These are phyloP conservation scores for Lepraria neglecta DNA, from an alignment of 495 filamentous ascomycete genomes.

Conservation along the genomic window DNA sequence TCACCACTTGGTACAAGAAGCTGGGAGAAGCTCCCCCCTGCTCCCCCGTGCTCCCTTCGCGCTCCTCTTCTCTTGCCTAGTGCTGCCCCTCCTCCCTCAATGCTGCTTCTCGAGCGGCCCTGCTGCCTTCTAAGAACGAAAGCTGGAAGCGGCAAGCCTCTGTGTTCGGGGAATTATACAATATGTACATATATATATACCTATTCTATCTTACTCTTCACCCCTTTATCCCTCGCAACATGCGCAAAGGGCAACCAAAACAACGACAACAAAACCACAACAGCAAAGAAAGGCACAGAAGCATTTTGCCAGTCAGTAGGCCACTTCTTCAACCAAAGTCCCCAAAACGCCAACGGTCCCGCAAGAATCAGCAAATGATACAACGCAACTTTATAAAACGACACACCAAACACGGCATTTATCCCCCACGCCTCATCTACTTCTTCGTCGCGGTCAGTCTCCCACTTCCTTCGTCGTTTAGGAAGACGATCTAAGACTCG, in stretches of 20 bases:
- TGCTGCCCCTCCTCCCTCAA: too few relatives aligned
- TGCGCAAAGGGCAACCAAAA: not conserved
- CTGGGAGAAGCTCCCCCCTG: too few relatives aligned
- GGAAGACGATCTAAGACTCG: slow-evolving; percentile 7
- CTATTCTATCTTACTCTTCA: too few relatives aligned
- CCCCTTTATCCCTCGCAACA: too few relatives aligned
- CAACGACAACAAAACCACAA: not conserved
- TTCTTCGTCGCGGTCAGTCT: not conserved
- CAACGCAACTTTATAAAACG: not conserved
- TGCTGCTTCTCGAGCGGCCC: too few relatives aligned
- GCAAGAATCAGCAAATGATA: slow-evolving; percentile 6
- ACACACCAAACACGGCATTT: not conserved
- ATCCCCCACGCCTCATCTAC: not conserved
- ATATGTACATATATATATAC: too few relatives aligned
- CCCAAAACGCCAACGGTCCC: not conserved
- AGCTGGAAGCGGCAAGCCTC: too few relatives aligned
- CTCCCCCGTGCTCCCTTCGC: too few relatives aligned
- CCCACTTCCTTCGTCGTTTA: not conserved
- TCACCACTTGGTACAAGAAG: too few relatives aligned
- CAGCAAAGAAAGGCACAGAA: slow-evolving; percentile 5
- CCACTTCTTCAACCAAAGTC: slow-evolving; percentile 4
- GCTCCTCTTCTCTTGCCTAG: too few relatives aligned
- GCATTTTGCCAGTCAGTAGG: slow-evolving; percentile 10
- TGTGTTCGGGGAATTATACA: too few relatives aligned
- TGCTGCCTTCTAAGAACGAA: too few relatives aligned